A percentile compares a stretch with the other conserved stretches of the same genome.
phyloP scores from a whole-genome alignment of 495 filamentous ascomycete genomes.

The Xylaria longipes region DNA sequence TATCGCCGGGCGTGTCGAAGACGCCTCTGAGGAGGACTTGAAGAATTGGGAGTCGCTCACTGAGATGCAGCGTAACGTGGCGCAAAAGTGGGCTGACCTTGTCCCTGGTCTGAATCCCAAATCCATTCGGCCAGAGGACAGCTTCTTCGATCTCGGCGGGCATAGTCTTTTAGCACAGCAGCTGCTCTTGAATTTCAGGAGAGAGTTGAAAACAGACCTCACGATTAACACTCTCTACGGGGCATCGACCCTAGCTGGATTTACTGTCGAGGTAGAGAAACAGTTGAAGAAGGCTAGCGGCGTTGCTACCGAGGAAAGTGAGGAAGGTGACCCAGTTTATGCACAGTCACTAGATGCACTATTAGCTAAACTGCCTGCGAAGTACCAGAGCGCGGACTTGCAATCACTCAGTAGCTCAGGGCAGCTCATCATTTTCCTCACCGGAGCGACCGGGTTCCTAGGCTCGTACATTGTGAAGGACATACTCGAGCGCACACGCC shows the following conservation, averaged over 20 bases:
- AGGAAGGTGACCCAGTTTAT: slow-evolving; percentile 71
- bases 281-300: slow-evolving; percentile 33
- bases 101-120: slow-evolving; percentile 63
- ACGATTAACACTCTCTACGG: slow-evolving; percentile 79
- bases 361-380: slow-evolving; percentile 41
- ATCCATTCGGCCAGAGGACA: slow-evolving; percentile 67
- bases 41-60: slow-evolving; percentile 70
- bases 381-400: slow-evolving; percentile 47
- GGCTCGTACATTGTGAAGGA: no score
- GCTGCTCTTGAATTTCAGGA: slow-evolving; percentile 71
- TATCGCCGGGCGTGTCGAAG: slow-evolving; percentile 56
- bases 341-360: slow-evolving; percentile 62
- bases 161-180: slow-evolving; percentile 88
- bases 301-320: slow-evolving; percentile 42
- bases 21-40: slow-evolving; percentile 69
- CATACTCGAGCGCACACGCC: no score
- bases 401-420: slow-evolving; percentile 35
- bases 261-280: slow-evolving; percentile 78
- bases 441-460: no score
- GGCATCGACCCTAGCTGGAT: slow-evolving; percentile 73
- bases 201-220: slow-evolving; percentile 69
- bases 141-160: slow-evolving; percentile 89
- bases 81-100: slow-evolving; percentile 48
- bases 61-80: slow-evolving; percentile 47
- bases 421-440: slow-evolving; percentile 36